Conservation (phyloP, 331 rosid species). For the Quercus phellos region DNA sequence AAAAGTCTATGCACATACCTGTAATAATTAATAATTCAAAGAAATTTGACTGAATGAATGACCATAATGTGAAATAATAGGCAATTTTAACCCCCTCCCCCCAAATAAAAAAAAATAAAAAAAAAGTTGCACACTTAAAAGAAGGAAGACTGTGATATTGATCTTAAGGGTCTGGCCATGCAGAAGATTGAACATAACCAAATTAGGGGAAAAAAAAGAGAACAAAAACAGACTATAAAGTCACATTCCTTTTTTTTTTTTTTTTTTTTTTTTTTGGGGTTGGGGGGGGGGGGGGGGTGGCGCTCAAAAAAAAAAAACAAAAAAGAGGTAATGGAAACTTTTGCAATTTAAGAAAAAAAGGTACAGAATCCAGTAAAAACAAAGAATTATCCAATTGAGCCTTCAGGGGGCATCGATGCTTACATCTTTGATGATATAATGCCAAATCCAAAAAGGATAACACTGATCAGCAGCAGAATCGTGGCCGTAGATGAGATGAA, state of each 20-base stretch:
- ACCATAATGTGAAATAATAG: neutral
- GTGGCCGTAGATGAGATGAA: constrained; percentile 51
- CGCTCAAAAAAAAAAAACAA: neutral
- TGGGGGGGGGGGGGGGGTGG: no score
- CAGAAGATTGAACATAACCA: neutral
- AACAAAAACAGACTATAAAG: neutral
- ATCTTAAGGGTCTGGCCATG: constrained; percentile 4
- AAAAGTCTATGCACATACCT: neutral
- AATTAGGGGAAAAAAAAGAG: neutral
- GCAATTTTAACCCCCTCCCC: neutral
- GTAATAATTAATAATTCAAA: neutral
- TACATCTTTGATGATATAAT: constrained; percentile 55
- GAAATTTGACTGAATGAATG: neutral
- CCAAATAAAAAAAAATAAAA: neutral
- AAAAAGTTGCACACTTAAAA: neutral
- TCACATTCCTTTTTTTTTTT: neutral
- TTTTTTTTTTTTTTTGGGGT: no score
- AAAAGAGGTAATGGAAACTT: neutral
- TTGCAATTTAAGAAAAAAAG: neutral
- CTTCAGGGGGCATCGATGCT: constrained; percentile 31
- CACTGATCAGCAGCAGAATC: constrained; percentile 46
- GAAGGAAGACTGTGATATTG: neutral
- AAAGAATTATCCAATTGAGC: constrained; percentile 10
- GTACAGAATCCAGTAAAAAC: neutral
- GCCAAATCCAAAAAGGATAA: constrained; percentile 53